Base-by-base conservation (phyloP, 2,329 filamentous ascomycete genomes). In the Nigrospora oryzae region DNA sequence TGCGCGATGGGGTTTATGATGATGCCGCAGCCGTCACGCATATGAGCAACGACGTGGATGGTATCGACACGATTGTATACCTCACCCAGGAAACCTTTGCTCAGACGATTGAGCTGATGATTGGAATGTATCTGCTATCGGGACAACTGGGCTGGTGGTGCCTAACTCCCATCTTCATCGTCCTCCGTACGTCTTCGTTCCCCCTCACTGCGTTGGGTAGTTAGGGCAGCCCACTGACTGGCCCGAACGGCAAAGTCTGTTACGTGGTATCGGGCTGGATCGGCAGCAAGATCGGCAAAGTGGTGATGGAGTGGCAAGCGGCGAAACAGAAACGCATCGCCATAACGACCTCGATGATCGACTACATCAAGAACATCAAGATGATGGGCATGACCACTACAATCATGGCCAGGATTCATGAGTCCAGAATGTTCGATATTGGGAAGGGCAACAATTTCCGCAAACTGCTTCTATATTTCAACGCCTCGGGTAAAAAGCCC, bases 321-420 rank as follows among this genome's bases (percentile, higher is more conserved):
- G 36, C 36, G 10, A 39, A 40, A 40, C 42, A 44, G 36, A 44
- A 40, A 17, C 42, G 36, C 11, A 35, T 4, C 44, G 44, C 47
- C 5, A 40, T 43, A 11, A 49, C 47, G 1, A 43, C 47, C 28
- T 43, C 44, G 11, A 15, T 49, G 33, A 31, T 49, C 16, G 47
- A 44, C 19, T 46, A 40, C 14, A 43, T 49, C 1, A 46, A 49
- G 33, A 40, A 40, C 6, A 38, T 49, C 14, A 49, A 49, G n/a
- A 49, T 49, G 47, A 37, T 49, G 4, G 47, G 47, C 17, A 44
- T 36, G 44, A 33, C 40, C n/a, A 40, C 17, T 16, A 40, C 35
- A 15, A 36, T 37, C 13, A 40, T 30, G 8, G 41, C 44, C 16
- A 30, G 40, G 3, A 31, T 49, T 13, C 47, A 49, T 12, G 14